These are phyloP conservation scores for Fusarium decemcellulare DNA, from an alignment of 2,329 filamentous ascomycete genomes.

Conservation along the genomic window DNA sequence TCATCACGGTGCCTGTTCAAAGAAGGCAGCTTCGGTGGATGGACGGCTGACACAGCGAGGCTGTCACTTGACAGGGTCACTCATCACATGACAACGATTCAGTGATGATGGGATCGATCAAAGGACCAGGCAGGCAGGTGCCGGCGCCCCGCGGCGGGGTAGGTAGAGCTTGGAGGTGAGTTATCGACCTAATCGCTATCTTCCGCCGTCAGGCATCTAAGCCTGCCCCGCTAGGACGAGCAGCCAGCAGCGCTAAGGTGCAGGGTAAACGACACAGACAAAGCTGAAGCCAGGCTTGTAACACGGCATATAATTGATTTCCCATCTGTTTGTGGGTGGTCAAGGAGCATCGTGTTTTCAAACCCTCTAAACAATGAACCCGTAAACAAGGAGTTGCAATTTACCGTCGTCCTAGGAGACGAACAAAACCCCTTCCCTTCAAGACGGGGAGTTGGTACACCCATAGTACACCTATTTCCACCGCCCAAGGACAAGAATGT, in stretches of 20 bases:
- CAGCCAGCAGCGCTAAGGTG: background rate
- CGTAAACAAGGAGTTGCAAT: slow-evolving; percentile 26
- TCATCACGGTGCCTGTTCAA: no score
- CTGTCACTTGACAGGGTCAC: slow-evolving; percentile 46
- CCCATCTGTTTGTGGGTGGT: no score
- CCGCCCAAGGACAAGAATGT: slow-evolving; percentile 33
- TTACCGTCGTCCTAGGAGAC: slow-evolving; percentile 29
- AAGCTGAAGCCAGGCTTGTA: no score
- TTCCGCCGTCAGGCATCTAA: background rate
- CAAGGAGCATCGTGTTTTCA: background rate
- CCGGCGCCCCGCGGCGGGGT: slow-evolving; percentile 45
- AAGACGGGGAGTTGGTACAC: slow-evolving; percentile 10
- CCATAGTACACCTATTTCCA: slow-evolving; percentile 26
- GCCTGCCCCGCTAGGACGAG: no score
- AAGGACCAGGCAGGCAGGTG: slow-evolving; percentile 34
- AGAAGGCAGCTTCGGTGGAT: slow-evolving; percentile 11
- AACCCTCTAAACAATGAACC: background rate
- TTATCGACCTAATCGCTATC: slow-evolving; percentile 21
- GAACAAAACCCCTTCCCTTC: background rate
- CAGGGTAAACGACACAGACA: background rate
- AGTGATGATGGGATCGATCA: slow-evolving; percentile 30
- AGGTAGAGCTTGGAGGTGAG: slow-evolving; percentile 6
- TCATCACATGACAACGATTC: slow-evolving; percentile 46
- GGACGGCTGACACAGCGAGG: slow-evolving; percentile 39
- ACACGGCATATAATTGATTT: no score